These are phyloP conservation scores for Ampelocalamus luodianensis DNA, from an alignment of 176 grass and related monocot genomes.

Conservation along the genomic window DNA sequence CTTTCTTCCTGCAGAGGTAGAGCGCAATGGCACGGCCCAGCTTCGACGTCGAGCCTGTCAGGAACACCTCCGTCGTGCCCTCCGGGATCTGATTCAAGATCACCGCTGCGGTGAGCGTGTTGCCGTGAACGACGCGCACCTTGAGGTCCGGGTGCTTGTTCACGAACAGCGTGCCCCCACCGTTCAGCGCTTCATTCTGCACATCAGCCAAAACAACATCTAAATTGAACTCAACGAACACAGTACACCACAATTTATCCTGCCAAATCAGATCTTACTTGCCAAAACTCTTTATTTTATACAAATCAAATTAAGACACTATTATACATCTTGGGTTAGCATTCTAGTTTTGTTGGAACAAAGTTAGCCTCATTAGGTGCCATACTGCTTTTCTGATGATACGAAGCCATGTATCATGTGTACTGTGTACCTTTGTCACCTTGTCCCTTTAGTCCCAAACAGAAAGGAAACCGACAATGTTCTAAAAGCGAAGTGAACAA, in stretches of 20 bases:
- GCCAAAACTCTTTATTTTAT: background rate
- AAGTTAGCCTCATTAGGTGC: background rate
- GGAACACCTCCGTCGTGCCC: slow-evolving; percentile 55
- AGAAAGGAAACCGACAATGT: background rate
- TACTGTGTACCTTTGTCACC: too few relatives aligned
- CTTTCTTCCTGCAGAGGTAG: slow-evolving; percentile 56
- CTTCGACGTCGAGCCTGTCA: slow-evolving; percentile 71
- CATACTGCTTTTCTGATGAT: background rate
- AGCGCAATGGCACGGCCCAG: slow-evolving; percentile 66
- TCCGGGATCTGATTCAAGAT: slow-evolving; percentile 62
- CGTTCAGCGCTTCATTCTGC: slow-evolving; percentile 74
- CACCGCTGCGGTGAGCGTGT: slow-evolving; percentile 69
- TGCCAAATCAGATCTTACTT: background rate
- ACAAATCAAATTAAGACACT: too few relatives aligned
- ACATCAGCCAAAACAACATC: background rate
- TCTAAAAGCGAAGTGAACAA: background rate
- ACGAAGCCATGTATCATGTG: too few relatives aligned
- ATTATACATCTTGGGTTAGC: too few relatives aligned
- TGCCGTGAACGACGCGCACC: slow-evolving; percentile 69
- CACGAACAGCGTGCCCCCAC: slow-evolving; percentile 74
- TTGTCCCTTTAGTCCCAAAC: too few relatives aligned
- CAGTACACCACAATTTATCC: background rate
- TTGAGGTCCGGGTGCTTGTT: slow-evolving; percentile 57
- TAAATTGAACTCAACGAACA: background rate
- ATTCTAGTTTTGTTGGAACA: background rate